A percentile compares a stretch with the other conserved stretches of the same genome.
phyloP scores from a whole-genome alignment of 345 rosid genomes.

The Garcia nutans region DNA sequence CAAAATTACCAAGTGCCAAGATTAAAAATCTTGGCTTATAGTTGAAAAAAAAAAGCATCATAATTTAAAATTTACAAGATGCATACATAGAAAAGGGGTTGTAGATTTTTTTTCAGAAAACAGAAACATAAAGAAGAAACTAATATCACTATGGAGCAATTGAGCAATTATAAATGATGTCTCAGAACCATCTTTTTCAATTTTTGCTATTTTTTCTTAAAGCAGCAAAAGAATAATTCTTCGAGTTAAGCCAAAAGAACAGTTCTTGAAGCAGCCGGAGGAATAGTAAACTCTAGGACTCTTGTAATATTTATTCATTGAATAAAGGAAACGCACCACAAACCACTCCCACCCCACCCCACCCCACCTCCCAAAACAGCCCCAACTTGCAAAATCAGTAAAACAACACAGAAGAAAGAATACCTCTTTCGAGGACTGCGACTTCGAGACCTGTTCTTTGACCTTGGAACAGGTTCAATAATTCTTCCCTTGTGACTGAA shows the following conservation, averaged over 20 bases:
- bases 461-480: slow-evolving; percentile 43
- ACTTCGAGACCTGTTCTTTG: slow-evolving; percentile 43
- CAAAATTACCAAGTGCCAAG: no score
- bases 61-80: no score
- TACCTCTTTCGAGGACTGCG: slow-evolving; percentile 56
- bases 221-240: neutral
- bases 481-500: slow-evolving; percentile 53
- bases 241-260: no score
- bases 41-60: no score
- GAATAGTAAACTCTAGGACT: neutral
- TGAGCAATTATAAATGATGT: neutral
- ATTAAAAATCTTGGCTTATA: no score
- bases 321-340: neutral
- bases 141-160: neutral
- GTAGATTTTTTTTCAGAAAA: neutral
- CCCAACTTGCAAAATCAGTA: neutral
- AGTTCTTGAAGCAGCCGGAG: neutral
- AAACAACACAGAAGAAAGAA: neutral
- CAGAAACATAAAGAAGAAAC: neutral
- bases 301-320: neutral
- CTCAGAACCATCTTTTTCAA: neutral
- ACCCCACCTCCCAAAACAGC: no score
- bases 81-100: no score
- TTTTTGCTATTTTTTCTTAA: no score
- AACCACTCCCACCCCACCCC: neutral